phyloP scores from a whole-genome alignment of 2,329 filamentous ascomycete genomes.

The Xylariomycetidae sp. region DNA sequence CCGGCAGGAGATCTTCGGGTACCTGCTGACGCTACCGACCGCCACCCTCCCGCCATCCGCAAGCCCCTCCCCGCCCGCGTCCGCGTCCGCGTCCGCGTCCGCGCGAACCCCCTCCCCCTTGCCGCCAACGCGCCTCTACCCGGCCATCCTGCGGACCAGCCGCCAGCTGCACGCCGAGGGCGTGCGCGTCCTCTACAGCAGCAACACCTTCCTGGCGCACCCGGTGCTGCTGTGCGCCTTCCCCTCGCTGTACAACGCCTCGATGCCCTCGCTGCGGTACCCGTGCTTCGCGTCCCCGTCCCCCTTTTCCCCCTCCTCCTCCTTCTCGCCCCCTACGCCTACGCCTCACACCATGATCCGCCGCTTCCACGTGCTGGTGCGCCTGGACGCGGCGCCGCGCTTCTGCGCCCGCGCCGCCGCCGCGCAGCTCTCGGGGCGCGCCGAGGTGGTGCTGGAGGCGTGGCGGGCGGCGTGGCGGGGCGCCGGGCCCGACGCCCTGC shows the following conservation, averaged over 20 bases:
- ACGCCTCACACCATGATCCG: conserved; percentile 24
- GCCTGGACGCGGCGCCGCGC: conserved; percentile 33
- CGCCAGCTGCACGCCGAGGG: conserved; percentile 36
- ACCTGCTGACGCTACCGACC: conserved; percentile 33
- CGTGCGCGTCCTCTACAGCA: conserved; percentile 33
- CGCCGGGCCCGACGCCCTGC: conserved; percentile 29
- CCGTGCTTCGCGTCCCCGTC: conserved; percentile 28
- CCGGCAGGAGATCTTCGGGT: conserved; percentile 39
- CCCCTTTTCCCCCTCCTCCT: conserved; percentile 14
- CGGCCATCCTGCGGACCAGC: conserved; percentile 34
- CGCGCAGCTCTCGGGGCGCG: conserved; percentile 29
- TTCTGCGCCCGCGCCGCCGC: conserved; percentile 26
- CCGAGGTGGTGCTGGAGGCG: conserved; percentile 34
- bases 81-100: conserved; percentile 4
- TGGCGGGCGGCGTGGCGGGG: conserved; percentile 33
- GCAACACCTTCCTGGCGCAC: conserved; percentile 40
- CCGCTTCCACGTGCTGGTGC: conserved; percentile 33
- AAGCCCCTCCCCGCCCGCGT: conserved; percentile 9
- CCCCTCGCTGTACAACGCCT: conserved; percentile 36
- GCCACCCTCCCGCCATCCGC: conserved; percentile 4
- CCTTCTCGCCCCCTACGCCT: conserved; percentile 23
- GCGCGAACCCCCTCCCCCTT: conserved; percentile 18
- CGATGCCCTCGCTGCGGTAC: not conserved
- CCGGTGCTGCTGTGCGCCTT: conserved; percentile 33
- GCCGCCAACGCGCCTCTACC: conserved; percentile 19